Percentiles rank a stretch among this genome's conserved stretches.
Conservation (phyloP, 495 filamentous ascomycete genomes). For the Podospora anserina region DNA sequence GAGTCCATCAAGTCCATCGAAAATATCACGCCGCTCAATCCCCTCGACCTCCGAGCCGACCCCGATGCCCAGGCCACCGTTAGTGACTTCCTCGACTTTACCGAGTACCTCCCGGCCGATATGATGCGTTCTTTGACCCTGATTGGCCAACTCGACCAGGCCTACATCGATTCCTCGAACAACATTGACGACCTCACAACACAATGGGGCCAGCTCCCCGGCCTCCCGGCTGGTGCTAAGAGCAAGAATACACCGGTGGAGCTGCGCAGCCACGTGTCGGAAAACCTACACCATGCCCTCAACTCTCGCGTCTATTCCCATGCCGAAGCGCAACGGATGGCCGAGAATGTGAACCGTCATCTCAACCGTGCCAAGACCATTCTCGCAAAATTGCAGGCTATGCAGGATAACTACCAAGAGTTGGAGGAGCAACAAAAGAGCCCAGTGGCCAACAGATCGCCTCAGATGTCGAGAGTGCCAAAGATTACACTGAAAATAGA, state of each 20-base stretch:
- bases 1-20: conserved; percentile 23
- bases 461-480: conserved; percentile 54
- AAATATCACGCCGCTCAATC: conserved; percentile 30
- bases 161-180: conserved; percentile 62
- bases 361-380: conserved; percentile 73
- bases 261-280: conserved; percentile 74
- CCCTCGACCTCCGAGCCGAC: conserved; percentile 54
- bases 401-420: conserved; percentile 56
- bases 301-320: conserved; percentile 72
- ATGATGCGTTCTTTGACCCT: conserved; percentile 85
- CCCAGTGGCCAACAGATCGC: conserved; percentile 47
- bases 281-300: conserved; percentile 67
- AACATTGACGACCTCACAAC: conserved; percentile 70
- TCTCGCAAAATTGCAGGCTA: conserved; percentile 72
- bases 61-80: conserved; percentile 93
- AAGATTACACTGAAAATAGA: conserved; percentile 67
- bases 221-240: conserved; percentile 44
- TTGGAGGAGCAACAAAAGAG: conserved; percentile 56
- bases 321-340: conserved; percentile 78
- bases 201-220: conserved; percentile 68
- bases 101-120: conserved; percentile 93
- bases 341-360: conserved; percentile 74
- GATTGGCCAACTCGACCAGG: conserved; percentile 75
- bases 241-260: conserved; percentile 44
- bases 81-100: conserved; percentile 93